Percentiles rank a stretch among this genome's conserved stretches.
phyloP scores from a whole-genome alignment of 192 early-diverging fungal species.

The Thoreauomyces humboldtii region DNA sequence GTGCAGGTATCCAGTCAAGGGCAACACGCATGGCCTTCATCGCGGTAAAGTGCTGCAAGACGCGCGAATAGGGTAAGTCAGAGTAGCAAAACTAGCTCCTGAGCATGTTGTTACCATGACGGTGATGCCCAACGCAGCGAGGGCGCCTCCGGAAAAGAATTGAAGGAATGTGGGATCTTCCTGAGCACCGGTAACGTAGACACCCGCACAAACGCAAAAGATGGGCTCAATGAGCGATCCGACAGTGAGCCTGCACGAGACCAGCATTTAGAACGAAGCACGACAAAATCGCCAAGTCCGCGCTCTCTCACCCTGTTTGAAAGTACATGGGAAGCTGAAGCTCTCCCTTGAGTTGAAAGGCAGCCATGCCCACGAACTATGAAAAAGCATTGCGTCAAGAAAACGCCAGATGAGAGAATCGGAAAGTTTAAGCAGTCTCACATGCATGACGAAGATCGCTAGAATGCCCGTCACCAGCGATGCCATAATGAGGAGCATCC shows the following conservation, averaged over 20 bases:
- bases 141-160: not conserved
- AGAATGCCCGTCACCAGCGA: slow-evolving; percentile 11
- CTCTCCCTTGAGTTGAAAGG: slow-evolving; percentile 10
- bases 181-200: slow-evolving; percentile 10
- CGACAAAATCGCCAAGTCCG: not conserved
- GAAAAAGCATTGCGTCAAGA: not conserved
- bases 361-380: slow-evolving; percentile 25
- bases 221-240: slow-evolving; percentile 14
- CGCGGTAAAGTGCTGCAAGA: slow-evolving; percentile 16
- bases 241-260: not conserved
- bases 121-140: slow-evolving; percentile 16
- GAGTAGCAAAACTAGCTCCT: no score
- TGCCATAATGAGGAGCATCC: slow-evolving; percentile 17
- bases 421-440: not conserved
- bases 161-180: not conserved
- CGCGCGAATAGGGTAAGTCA: no score
- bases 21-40: slow-evolving; percentile 18
- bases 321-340: not conserved
- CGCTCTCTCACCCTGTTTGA: not conserved
- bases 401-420: not conserved
- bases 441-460: slow-evolving; percentile 27
- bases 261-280: no score
- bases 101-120: no score
- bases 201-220: slow-evolving; percentile 15
- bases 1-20: slow-evolving; percentile 2